Evolutionary conservation across 164 flowering plant species (phyloP).

Genomic region (Pachysandra terminalis): DNA sequence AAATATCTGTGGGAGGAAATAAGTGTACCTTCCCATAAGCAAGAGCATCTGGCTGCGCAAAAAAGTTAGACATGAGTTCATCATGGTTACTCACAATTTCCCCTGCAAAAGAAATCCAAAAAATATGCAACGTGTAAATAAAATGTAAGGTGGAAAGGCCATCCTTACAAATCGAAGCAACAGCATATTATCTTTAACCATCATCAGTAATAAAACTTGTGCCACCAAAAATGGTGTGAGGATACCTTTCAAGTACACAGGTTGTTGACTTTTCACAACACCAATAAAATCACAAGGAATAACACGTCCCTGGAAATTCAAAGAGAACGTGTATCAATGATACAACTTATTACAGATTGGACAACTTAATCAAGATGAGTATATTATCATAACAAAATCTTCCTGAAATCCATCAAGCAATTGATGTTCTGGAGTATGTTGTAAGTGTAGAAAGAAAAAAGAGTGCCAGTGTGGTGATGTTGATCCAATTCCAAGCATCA

Average conservation of each 20-base stretch:
- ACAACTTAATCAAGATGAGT: not conserved
- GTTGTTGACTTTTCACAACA: slow-evolving; percentile 84
- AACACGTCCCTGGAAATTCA: slow-evolving; percentile 71
- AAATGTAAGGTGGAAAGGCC: too few species aligned
- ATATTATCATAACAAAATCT: not conserved
- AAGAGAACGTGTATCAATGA: slow-evolving; percentile 6
- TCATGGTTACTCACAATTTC: slow-evolving; percentile 93
- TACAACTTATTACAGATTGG: slow-evolving; percentile 1
- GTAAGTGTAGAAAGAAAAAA: not conserved
- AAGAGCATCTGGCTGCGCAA: slow-evolving; percentile 99
- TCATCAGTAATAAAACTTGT: not conserved
- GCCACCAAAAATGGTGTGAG: not conserved
- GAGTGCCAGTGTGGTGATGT: not conserved
- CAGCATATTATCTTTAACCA: not conserved
- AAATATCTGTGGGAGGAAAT: not conserved
- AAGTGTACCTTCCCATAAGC: slow-evolving; percentile 90
- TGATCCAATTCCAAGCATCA: too few species aligned
- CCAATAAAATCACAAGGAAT: slow-evolving; percentile 99
- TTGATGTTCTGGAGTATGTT: not conserved
- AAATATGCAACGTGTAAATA: too few species aligned
- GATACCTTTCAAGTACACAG: slow-evolving; percentile 83
- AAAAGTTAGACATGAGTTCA: slow-evolving; percentile 98
- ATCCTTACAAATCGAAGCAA: slow-evolving; percentile 1
- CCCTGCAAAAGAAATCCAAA: slow-evolving; percentile 45
- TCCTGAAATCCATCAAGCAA: not conserved